phyloP scores from a whole-genome alignment of 345 rosid species.

The Eucalyptus pauciflora region DNA sequence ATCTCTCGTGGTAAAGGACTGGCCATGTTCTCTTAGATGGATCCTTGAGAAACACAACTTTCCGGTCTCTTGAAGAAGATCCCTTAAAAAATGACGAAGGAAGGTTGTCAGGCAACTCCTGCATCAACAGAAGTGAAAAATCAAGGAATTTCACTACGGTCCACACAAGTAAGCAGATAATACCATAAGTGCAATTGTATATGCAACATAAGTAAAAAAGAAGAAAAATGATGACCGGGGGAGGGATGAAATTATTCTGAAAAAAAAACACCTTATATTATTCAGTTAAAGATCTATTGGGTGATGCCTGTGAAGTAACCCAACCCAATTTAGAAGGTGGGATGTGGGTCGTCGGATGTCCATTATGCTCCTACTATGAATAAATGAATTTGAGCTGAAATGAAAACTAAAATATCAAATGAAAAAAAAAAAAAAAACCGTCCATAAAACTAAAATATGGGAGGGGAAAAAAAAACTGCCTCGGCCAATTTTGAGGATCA shows the following conservation, averaged over 20 bases:
- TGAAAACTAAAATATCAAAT: neutral
- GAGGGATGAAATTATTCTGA: neutral
- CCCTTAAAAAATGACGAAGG: neutral
- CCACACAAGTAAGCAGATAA: neutral
- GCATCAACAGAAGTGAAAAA: neutral
- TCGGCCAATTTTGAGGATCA: neutral
- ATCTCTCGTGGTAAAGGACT: slow-evolving; percentile 9
- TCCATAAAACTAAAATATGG: neutral
- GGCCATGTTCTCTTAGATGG: slow-evolving; percentile 19
- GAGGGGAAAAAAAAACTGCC: neutral
- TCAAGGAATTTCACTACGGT: neutral
- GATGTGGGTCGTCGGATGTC: neutral
- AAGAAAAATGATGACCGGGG: neutral
- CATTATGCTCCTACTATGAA: neutral
- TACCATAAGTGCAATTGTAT: neutral
- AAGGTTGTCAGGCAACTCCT: slow-evolving; percentile 15
- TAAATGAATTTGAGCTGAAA: neutral
- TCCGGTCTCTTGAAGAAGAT: neutral
- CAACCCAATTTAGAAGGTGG: neutral
- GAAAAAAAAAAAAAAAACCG: neutral
- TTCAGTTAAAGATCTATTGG: neutral
- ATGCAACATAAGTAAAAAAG: neutral
- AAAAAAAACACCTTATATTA: neutral
- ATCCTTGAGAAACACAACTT: slow-evolving; percentile 13
- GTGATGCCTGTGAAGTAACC: neutral